phyloP scores from a whole-genome alignment of 2,329 filamentous ascomycete genomes.

The Cadophora sp. region DNA sequence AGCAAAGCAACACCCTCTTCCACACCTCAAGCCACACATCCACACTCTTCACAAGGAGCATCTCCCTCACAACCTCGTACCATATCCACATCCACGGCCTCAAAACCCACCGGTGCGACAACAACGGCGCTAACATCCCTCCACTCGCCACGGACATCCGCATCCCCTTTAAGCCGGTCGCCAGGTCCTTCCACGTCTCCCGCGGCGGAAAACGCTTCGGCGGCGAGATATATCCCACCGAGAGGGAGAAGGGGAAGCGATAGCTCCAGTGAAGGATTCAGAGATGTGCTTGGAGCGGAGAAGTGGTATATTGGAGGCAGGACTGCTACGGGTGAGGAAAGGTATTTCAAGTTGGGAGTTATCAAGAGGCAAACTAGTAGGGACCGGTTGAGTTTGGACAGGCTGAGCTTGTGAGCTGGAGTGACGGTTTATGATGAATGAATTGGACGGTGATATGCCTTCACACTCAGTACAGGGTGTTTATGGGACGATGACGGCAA shows the following conservation, averaged over 20 bases:
- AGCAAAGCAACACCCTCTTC: conserved; percentile 36
- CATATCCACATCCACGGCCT: conserved; percentile 37
- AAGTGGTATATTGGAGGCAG: conserved; percentile 85
- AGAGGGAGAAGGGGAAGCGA: conserved; percentile 66
- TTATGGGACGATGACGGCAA: neutral
- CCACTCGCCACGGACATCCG: conserved; percentile 41
- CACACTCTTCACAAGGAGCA: conserved; percentile 19
- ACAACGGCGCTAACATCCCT: conserved; percentile 40
- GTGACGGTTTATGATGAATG: neutral
- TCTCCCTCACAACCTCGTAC: conserved; percentile 42
- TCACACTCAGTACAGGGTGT: neutral
- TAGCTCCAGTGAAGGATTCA: conserved; percentile 77
- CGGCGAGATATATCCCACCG: conserved; percentile 31
- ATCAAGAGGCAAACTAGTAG: conserved; percentile 75
- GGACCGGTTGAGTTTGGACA: conserved; percentile 76
- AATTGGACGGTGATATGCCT: neutral
- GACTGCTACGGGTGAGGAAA: conserved; percentile 78
- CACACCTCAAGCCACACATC: conserved; percentile 25
- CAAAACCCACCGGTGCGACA: conserved; percentile 39
- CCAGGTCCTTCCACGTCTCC: conserved; percentile 29
- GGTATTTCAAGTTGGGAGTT: conserved; percentile 82
- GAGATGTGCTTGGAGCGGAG: conserved; percentile 73
- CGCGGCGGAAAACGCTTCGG: conserved; percentile 19
- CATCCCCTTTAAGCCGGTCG: conserved; percentile 38
- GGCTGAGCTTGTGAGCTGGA: conserved; percentile 71